Base-by-base conservation (phyloP, 768 basidiomycete species). In the Hemileccinum impolitum region DNA sequence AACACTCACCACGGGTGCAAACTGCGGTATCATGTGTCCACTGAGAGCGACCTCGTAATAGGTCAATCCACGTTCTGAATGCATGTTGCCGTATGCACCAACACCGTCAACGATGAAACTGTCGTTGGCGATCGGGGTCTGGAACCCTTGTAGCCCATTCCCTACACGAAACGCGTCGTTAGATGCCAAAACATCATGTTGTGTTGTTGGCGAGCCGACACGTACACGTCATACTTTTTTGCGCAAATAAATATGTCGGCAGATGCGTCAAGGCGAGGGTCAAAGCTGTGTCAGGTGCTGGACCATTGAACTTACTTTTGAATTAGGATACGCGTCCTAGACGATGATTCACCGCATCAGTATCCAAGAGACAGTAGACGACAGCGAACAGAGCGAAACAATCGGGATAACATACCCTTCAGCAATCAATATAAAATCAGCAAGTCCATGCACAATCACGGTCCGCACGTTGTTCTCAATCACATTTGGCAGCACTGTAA, bases 11-110 rank as follows among this genome's bases (percentile, higher is more conserved):
- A 67, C 62, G 2, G 84, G 84, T 15, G 82, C 77, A 62, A 79
- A 86, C 66, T 83, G 80, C 5, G 85, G 85, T 3, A 87, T 65
- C 86, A 89, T 88, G 54, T 90, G 87, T 15, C 87, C 88, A 54
- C 81, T 82, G 7, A 87, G 74, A 19, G 57, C 72, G 18, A 90
- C 78, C 58, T 90, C 87, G 26, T 75, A 70, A 53, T 81, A 88
- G 0, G 85, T 81, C 55, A 89, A 62, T 12, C 80, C 79, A 34
- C 87, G 79, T 59, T 90, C 88, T 14, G 73, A 69, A 51, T 88
- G 86, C 50, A 77, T 69, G 2, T 69, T 84, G 0, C 87, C 87
- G 23, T 81, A 70, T 3, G 86, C 75, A 23, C 87, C 87, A 38
- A 87, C 73, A 15, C 81, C 84, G 47, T 86, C 84, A 45, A 89